A percentile compares a stretch with the other conserved stretches of the same genome.
Evolutionary conservation across 768 basidiomycete species (phyloP).

Genomic region (Russula abietina): DNA sequence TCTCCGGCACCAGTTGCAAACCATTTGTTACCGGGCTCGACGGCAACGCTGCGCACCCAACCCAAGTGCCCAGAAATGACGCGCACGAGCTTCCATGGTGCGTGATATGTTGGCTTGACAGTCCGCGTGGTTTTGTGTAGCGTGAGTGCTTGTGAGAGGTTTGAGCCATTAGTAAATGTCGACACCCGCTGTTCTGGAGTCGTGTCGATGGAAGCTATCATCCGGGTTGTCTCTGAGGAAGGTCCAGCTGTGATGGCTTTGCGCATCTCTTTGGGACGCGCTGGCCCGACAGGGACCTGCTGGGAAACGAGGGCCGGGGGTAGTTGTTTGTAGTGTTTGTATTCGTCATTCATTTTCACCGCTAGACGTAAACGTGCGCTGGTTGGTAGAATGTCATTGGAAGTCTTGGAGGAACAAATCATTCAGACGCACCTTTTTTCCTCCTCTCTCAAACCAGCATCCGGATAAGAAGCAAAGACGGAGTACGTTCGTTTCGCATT

Average conservation of each 20-base stretch:
- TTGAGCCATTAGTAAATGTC: constrained; percentile 56
- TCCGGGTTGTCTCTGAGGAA: constrained; percentile 45
- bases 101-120: constrained; percentile 92
- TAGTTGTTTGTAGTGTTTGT: constrained; percentile 76
- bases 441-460: constrained; percentile 58
- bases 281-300: constrained; percentile 75
- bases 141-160: constrained; percentile 80
- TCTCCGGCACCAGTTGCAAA: constrained; percentile 98
- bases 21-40: constrained; percentile 98
- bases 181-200: constrained; percentile 62
- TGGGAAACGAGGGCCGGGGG: constrained; percentile 77
- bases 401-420: background rate
- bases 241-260: constrained; percentile 71
- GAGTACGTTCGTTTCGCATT: constrained; percentile 69
- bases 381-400: constrained; percentile 4
- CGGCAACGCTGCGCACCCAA: constrained; percentile 94
- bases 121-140: constrained; percentile 91
- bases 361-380: constrained; percentile 71
- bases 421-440: constrained; percentile 53
- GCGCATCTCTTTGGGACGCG: constrained; percentile 55
- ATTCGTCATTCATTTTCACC: constrained; percentile 87
- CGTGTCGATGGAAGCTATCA: constrained; percentile 72
- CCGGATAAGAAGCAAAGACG: constrained; percentile 60
- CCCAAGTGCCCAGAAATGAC: constrained; percentile 98
- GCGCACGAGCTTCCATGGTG: constrained; percentile 92